Percentiles rank a stretch among this genome's conserved stretches.
Conservation (phyloP, 2,329 filamentous ascomycete species). For the Diaporthe nobilis region DNA sequence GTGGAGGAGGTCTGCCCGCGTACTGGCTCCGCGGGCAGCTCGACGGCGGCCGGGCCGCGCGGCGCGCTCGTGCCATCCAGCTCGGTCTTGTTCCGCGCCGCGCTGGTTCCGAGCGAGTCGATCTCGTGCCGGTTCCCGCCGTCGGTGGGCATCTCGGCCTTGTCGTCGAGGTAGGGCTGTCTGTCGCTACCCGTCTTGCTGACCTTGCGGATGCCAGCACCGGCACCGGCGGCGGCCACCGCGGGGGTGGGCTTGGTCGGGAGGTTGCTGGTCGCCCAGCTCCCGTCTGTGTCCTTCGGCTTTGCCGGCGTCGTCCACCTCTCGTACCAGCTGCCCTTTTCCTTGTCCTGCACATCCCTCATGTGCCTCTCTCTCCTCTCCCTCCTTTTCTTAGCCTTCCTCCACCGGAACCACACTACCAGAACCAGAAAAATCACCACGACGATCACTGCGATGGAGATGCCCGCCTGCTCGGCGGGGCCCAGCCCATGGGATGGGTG, state of each 20-base stretch:
- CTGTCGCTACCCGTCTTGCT: background rate
- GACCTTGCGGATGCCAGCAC: background rate
- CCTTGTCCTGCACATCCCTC: background rate
- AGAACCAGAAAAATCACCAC: conserved; percentile 4
- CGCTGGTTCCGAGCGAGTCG: background rate
- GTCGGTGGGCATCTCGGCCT: conserved; percentile 32
- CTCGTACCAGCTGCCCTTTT: conserved; percentile 15
- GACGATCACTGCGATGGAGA: conserved; percentile 24
- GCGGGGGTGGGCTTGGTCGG: background rate
- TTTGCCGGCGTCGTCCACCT: conserved; percentile 2
- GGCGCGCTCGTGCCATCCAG: conserved; percentile 10
- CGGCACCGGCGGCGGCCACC: background rate
- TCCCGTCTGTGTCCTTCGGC: background rate
- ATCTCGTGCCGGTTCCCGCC: background rate
- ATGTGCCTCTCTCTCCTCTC: background rate
- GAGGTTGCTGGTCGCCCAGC: background rate
- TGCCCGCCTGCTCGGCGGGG: conserved; percentile 24
- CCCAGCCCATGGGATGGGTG: background rate
- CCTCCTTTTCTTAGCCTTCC: conserved; percentile 36
- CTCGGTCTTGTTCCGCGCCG: conserved; percentile 1
- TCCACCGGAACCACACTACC: conserved; percentile 13
- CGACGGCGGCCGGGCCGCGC: background rate
- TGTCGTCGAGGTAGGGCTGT: conserved; percentile 24
- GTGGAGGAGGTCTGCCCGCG: no score
- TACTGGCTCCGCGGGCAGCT: conserved; percentile 31